These are phyloP conservation scores for Serendipita sp. DNA, from an alignment of 768 basidiomycete species.

Conservation along the genomic window DNA sequence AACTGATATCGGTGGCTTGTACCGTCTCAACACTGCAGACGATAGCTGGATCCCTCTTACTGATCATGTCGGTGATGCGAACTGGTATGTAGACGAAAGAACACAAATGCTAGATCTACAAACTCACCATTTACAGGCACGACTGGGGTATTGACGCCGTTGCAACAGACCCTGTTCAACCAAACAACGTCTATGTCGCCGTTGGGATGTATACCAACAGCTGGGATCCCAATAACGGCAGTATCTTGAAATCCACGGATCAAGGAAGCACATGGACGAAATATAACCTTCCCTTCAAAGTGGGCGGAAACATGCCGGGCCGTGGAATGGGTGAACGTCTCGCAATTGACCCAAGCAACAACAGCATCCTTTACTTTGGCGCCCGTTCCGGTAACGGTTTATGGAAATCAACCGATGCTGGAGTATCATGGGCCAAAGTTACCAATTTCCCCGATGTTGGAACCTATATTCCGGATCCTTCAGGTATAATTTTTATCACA, in stretches of 20 bases:
- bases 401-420: constrained; percentile 48
- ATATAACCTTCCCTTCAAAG: constrained; percentile 40
- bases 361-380: constrained; percentile 45
- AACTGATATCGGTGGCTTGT: constrained; percentile 51
- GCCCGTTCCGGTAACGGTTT: constrained; percentile 47
- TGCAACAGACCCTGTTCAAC: constrained; percentile 44
- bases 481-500: no score
- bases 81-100: constrained; percentile 26
- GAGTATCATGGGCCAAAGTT: constrained; percentile 42
- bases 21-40: constrained; percentile 37
- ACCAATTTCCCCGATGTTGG: constrained; percentile 41
- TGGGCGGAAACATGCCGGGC: constrained; percentile 51
- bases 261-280: constrained; percentile 5
- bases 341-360: constrained; percentile 44
- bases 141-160: constrained; percentile 47
- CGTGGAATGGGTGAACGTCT: constrained; percentile 43
- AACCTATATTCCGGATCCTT: constrained; percentile 12
- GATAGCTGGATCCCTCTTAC: constrained; percentile 45
- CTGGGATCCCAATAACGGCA: constrained; percentile 12
- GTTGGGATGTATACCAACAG: constrained; percentile 12
- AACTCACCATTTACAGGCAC: constrained; percentile 6
- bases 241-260: constrained; percentile 8
- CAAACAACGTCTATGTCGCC: constrained; percentile 39
- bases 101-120: no score
- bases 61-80: constrained; percentile 32